Conservation (phyloP, 2,329 filamentous ascomycete species). For the Harringtonia lauricola region DNA sequence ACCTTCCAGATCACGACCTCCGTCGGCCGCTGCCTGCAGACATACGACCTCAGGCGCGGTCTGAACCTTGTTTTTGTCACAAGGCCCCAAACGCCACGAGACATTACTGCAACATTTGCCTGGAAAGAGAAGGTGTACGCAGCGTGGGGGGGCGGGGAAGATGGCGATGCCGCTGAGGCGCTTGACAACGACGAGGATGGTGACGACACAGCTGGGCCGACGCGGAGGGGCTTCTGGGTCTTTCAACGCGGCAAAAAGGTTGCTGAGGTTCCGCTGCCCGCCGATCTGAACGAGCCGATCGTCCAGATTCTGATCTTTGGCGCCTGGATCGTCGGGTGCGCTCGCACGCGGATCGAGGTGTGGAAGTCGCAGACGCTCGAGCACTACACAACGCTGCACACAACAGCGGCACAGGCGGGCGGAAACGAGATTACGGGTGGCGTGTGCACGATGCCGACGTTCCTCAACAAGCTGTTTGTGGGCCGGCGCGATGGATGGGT, state of each 20-base stretch:
- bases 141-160: constrained; percentile 61
- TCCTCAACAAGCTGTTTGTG: constrained; percentile 89
- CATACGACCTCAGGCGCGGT: constrained; percentile 84
- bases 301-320: constrained; percentile 74
- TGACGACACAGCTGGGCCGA: neutral
- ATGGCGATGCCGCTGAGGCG: constrained; percentile 1
- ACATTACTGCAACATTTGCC: constrained; percentile 76
- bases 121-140: constrained; percentile 83
- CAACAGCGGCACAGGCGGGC: constrained; percentile 41
- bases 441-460: constrained; percentile 83
- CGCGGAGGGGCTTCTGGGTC: constrained; percentile 65
- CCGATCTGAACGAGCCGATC: constrained; percentile 58
- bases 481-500: constrained; percentile 80
- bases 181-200: neutral
- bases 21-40: constrained; percentile 80
- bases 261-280: constrained; percentile 59
- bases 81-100: constrained; percentile 72
- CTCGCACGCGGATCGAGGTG: constrained; percentile 66
- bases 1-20: constrained; percentile 97
- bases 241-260: constrained; percentile 86
- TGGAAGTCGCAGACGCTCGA: constrained; percentile 79
- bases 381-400: constrained; percentile 78
- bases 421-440: constrained; percentile 64
- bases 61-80: constrained; percentile 91
- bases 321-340: constrained; percentile 79